Evolutionary conservation across 2,329 filamentous ascomycete genomes (phyloP).

Genomic region (Fusarium nurragi): DNA sequence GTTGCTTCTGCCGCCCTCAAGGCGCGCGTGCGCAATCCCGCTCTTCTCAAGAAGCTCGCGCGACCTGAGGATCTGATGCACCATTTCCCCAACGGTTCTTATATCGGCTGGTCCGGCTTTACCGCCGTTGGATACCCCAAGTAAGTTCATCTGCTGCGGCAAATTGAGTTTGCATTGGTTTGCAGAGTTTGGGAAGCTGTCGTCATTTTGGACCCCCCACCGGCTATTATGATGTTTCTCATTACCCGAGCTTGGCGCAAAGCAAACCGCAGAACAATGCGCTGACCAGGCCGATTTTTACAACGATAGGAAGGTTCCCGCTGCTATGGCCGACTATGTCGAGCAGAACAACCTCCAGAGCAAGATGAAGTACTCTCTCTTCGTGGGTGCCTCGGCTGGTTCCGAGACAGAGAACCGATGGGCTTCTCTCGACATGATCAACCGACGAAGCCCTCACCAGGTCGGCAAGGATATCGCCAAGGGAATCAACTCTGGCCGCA

Average conservation of each 20-base stretch:
- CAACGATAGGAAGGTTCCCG: conserved; percentile 77
- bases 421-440: conserved; percentile 91
- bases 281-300: conserved; percentile 20
- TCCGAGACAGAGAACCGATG: conserved; percentile 92
- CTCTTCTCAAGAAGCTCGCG: conserved; percentile 81
- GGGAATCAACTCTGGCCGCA: conserved; percentile 87
- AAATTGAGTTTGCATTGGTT: background rate
- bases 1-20: conserved; percentile 78
- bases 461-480: conserved; percentile 91
- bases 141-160: conserved; percentile 46
- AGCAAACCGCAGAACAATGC: conserved; percentile 1
- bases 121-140: conserved; percentile 91
- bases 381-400: conserved; percentile 89
- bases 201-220: conserved; percentile 8
- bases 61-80: conserved; percentile 81
- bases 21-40: conserved; percentile 77
- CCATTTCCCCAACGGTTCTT: conserved; percentile 84
- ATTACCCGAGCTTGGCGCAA: conserved; percentile 30
- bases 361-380: conserved; percentile 84
- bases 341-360: conserved; percentile 87
- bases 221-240: conserved; percentile 25
- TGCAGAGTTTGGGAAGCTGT: background rate
- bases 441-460: conserved; percentile 84
- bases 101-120: conserved; percentile 91
- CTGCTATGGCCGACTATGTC: conserved; percentile 86